Conservation (phyloP, 2,329 filamentous ascomycete species). For the Sporothrix pseudoabietina region DNA sequence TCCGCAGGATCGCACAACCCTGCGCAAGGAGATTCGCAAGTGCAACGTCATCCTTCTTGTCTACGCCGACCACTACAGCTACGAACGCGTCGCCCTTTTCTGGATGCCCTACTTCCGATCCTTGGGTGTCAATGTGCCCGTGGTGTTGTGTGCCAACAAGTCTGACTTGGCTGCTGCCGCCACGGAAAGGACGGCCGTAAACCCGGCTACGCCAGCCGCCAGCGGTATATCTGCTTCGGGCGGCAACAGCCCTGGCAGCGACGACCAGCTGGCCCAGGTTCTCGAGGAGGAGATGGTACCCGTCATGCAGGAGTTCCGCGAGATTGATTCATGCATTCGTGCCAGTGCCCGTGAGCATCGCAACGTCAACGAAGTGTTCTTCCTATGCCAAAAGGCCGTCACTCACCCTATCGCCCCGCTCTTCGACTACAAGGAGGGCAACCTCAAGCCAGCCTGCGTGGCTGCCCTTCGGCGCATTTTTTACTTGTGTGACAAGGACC, state of each 20-base stretch:
- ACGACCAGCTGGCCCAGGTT: conserved; percentile 77
- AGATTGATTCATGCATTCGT: conserved; percentile 96
- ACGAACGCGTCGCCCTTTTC: conserved; percentile 93
- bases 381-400: conserved; percentile 96
- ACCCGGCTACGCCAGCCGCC: background rate
- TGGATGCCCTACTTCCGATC: conserved; percentile 99
- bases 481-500: conserved; percentile 93
- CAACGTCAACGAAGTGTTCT: conserved; percentile 96
- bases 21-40: conserved; percentile 93
- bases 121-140: conserved; percentile 96
- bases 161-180: conserved; percentile 67
- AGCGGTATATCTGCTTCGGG: conserved; percentile 5
- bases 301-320: conserved; percentile 97
- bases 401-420: conserved; percentile 95
- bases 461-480: conserved; percentile 88
- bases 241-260: conserved; percentile 39
- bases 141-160: conserved; percentile 96
- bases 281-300: conserved; percentile 97
- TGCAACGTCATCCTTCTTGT: conserved; percentile 96
- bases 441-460: conserved; percentile 84
- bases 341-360: conserved; percentile 89
- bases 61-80: conserved; percentile 98
- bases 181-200: background rate
- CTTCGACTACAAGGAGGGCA: conserved; percentile 91
- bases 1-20: conserved; percentile 84